A percentile compares a stretch with the other conserved stretches of the same genome.
Evolutionary conservation across 129 eudicot species (phyloP).

Genomic region (Saussurea involucrata): DNA sequence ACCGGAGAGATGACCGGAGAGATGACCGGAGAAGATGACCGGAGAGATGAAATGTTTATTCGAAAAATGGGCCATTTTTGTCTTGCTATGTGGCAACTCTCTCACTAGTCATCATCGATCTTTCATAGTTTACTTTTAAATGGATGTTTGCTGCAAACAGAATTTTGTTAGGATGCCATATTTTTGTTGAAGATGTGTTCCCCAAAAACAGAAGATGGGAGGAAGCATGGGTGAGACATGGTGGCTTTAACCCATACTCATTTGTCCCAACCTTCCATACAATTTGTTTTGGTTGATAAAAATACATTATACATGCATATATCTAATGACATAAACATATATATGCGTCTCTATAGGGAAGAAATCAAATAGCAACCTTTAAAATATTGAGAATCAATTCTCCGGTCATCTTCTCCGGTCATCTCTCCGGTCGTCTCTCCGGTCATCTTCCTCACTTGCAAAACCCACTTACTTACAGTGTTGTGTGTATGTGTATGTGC

Average conservation of each 20-base stretch:
- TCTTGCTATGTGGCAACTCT: too few relatives aligned
- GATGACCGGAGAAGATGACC: too few relatives aligned
- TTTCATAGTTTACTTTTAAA: too few relatives aligned
- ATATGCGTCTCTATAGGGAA: not conserved
- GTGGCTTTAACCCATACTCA: constrained; percentile 27
- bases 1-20: too few relatives aligned
- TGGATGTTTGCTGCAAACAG: constrained; percentile 9
- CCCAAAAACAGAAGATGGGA: constrained; percentile 29
- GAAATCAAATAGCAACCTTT: not conserved
- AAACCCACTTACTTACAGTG: too few relatives aligned
- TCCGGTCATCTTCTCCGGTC: too few relatives aligned
- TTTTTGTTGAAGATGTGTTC: constrained; percentile 25
- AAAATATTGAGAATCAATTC: not conserved
- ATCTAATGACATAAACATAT: not conserved
- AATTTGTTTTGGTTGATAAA: not conserved
- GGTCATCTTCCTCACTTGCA: too few relatives aligned
- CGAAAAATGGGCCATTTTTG: not conserved
- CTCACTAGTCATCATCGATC: too few relatives aligned
- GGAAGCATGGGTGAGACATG: too few relatives aligned
- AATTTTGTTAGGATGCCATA: constrained; percentile 15
- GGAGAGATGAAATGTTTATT: not conserved
- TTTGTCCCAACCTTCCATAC: constrained; percentile 19
- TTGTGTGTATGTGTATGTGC: too few relatives aligned
- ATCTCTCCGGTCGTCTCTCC: too few relatives aligned
- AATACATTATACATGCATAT: not conserved